Conservation (phyloP, 257 asterid species). For the Solanum pennellii region DNA sequence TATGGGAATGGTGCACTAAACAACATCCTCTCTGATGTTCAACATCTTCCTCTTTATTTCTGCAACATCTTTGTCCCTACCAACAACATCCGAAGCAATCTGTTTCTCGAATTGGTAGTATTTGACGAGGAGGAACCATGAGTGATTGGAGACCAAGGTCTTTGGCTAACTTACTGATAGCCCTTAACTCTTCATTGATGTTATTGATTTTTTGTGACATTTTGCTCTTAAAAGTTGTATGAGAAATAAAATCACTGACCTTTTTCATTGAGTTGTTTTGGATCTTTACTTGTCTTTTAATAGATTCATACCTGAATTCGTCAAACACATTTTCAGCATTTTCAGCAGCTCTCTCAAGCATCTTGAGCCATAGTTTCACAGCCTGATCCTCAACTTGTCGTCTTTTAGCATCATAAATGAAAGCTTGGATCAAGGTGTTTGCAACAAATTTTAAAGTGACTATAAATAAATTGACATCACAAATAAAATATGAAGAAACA, state of each 20-base stretch:
- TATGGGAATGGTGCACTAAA: neutral
- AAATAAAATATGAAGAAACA: no score
- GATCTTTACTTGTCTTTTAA: neutral
- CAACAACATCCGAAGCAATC: neutral
- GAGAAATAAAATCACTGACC: neutral
- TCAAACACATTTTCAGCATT: neutral
- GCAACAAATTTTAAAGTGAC: no score
- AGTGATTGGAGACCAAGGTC: neutral
- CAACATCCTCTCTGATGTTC: neutral
- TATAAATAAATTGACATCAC: no score
- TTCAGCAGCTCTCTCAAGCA: neutral
- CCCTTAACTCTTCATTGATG: neutral
- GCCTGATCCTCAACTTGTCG: neutral
- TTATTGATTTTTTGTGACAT: conserved; percentile 1
- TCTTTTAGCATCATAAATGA: neutral
- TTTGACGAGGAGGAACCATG: neutral
- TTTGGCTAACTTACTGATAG: neutral
- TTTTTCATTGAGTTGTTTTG: neutral
- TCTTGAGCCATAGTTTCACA: neutral
- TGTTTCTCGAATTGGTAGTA: neutral
- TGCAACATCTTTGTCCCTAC: neutral
- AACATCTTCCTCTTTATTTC: neutral
- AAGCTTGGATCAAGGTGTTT: neutral
- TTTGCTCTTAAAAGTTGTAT: neutral
- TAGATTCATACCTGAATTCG: neutral